Percentiles rank a stretch among this genome's conserved stretches.
These are phyloP conservation scores for Boletellus ananiceps DNA, from an alignment of 768 basidiomycete species.

Conservation along the genomic window DNA sequence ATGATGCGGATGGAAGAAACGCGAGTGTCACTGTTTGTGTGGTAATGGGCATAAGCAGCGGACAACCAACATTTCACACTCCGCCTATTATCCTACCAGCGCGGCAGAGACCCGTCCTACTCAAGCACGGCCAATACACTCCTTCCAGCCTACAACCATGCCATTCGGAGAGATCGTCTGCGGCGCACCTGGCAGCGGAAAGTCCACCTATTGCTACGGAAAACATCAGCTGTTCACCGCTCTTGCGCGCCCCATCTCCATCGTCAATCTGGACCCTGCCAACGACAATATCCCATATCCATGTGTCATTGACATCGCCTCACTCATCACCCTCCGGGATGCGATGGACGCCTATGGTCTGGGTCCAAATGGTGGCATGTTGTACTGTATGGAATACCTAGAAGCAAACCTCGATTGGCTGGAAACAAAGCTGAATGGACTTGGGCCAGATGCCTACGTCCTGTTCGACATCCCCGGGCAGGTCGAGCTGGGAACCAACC, in stretches of 20 bases:
- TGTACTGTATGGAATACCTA: constrained; percentile 96
- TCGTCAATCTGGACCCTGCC: constrained; percentile 96
- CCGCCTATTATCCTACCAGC: not conserved
- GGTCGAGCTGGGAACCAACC: constrained; percentile 96
- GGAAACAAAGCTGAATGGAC: constrained; percentile 57
- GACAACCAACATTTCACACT: not conserved
- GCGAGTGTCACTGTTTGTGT: not conserved
- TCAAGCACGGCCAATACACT: too few species aligned
- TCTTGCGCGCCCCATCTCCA: constrained; percentile 75
- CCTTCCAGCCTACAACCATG: constrained; percentile 38
- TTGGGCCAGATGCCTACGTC: constrained; percentile 75
- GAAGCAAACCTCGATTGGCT: constrained; percentile 94
- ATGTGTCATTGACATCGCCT: constrained; percentile 79
- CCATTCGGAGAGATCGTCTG: constrained; percentile 87
- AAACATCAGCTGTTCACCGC: constrained; percentile 88
- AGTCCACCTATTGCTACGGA: constrained; percentile 85
- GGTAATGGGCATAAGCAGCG: not conserved
- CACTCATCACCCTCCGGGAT: constrained; percentile 81
- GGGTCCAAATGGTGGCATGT: constrained; percentile 94
- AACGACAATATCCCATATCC: constrained; percentile 89
- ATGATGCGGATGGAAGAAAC: not conserved
- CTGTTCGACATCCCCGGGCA: constrained; percentile 97
- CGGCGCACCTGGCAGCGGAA: constrained; percentile 82
- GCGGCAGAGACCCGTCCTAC: too few species aligned
- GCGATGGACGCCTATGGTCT: constrained; percentile 81